These are phyloP conservation scores for Leucocoprinus sp. DNA, from an alignment of 768 basidiomycete genomes.

Conservation along the genomic window DNA sequence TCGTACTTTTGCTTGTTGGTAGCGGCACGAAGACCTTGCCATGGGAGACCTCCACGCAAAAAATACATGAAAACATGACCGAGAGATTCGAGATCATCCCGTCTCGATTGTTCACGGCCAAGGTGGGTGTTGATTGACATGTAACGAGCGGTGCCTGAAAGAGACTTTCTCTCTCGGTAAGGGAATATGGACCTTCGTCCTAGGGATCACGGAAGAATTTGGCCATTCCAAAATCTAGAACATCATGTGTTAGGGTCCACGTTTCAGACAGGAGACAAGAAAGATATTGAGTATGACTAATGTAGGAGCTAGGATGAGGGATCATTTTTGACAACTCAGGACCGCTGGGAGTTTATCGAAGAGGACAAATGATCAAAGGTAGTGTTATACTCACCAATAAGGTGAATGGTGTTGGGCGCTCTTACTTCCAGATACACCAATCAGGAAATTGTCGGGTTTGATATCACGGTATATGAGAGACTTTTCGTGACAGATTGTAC, in stretches of 20 bases:
- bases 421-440: constrained; percentile 89
- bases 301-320: constrained; percentile 8
- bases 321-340: constrained; percentile 4
- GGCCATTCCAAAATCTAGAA: constrained; percentile 94
- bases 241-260: constrained; percentile 10
- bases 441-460: constrained; percentile 98
- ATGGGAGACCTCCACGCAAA: constrained; percentile 89
- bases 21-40: constrained; percentile 96
- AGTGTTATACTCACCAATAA: constrained; percentile 60
- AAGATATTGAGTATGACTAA: constrained; percentile 7
- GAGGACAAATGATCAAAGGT: not conserved
- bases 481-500: constrained; percentile 99
- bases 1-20: constrained; percentile 99
- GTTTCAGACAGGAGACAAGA: not conserved
- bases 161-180: constrained; percentile 96
- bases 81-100: constrained; percentile 94
- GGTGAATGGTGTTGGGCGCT: constrained; percentile 80
- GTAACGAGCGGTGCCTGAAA: constrained; percentile 95
- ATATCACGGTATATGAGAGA: constrained; percentile 98
- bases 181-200: constrained; percentile 97
- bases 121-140: constrained; percentile 99
- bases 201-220: constrained; percentile 99
- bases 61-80: constrained; percentile 99
- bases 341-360: constrained; percentile 8
- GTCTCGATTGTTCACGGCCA: constrained; percentile 88